Evolutionary conservation across 257 asterid species (phyloP), one percentile per base, ranked within the genome.

Genomic region (Rubia yunnanensis): DNA sequence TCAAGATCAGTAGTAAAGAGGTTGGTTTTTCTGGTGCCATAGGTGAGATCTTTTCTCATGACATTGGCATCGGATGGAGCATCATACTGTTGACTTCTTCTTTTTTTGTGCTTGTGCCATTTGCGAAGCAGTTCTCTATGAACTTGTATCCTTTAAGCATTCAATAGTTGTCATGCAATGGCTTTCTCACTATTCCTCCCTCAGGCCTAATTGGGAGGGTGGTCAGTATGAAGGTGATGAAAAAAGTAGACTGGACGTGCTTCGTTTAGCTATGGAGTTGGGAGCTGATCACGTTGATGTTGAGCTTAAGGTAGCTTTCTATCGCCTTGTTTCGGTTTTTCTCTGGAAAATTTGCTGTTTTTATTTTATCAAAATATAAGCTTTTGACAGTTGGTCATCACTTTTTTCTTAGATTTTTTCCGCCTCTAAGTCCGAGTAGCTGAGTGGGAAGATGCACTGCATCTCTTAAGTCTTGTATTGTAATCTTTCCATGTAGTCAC

Each of bases 231-330:
- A 73, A 72, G 99, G 99, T 68, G 96, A 86, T 72, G 99, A 92
- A 69, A 80, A 62, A 53, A 73, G 75, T 70, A 92, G 97, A 63
- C 72, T 81, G 49, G 74, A 64, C 20, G 96, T 80, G 34, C 96
- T 92, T 74, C 91, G 41, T 50, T 77, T 86, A 56, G 96, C 96
- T 72, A 89, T 92, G 96, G 90, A 89, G 73, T 75, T 83, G 86
- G 99, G 99, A 80, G 99, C 99, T 74, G 95, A 87, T 77, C 89
- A 92, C 80, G 81, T 92, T 68, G 99, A 92, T 70, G 89, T 92
- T 65, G 99, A 94, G 80, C 96, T 94, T 68, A 78, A 86, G 95
- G 99, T 94, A 71, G 57, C 63, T 39, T 74, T 69, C 32, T 41
- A 14, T 65, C 39, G 20, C 46, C 53, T 70, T 70, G 24, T 60